Evolutionary conservation across 2,329 filamentous ascomycete species (phyloP), one percentile per base, ranked within the genome.

Genomic region (Mycosphaerelloides madeirae): DNA sequence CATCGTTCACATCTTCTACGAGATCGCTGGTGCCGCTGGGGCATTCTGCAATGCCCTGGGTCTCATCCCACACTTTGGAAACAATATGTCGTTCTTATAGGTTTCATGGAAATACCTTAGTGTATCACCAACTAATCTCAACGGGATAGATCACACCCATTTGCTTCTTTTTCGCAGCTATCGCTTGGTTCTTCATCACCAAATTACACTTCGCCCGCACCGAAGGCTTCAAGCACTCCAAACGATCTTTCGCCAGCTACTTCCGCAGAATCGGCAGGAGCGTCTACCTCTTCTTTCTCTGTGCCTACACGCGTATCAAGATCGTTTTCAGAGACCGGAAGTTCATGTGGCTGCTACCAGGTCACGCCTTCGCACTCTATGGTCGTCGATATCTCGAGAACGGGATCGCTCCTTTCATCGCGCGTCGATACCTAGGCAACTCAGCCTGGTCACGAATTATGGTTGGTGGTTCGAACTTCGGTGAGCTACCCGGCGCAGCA

Each of bases 1-100:
- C 3, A 28, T 45, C n/a, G 43, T 45, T 12, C 36, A 45, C 37
- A 39, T 45, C 31, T 45, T 45, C 31, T 45, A 45, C 29, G 43
- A 45, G 20, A 40, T 45, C n/a, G 43, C 43, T 13, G 36, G 37
- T 3, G 40, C 43, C n/a, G 16, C 35, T 5, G 43, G 43, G 2
- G 36, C 43, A 3, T 45, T 45, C 16, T 45, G 43, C 31, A 45
- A 36, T 13, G 43, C 43, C 5, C 36, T 45, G 6, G 43, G 43
- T 7, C 43, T 45, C 3, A 40, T 45, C 14, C 43, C 43, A 12
- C 40, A 45, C 31, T 45, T 45, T 13, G 43, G 43, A 9, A 45
- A 45, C 43, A 45, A 45, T 36, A 16, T 40, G 12, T 40, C 36
- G 2, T 45, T 40, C 43, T 45, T 36, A 40, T 45, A 13, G 22